Base-by-base conservation (phyloP, 2,329 filamentous ascomycete species). In the Raffaelea albimanens region DNA sequence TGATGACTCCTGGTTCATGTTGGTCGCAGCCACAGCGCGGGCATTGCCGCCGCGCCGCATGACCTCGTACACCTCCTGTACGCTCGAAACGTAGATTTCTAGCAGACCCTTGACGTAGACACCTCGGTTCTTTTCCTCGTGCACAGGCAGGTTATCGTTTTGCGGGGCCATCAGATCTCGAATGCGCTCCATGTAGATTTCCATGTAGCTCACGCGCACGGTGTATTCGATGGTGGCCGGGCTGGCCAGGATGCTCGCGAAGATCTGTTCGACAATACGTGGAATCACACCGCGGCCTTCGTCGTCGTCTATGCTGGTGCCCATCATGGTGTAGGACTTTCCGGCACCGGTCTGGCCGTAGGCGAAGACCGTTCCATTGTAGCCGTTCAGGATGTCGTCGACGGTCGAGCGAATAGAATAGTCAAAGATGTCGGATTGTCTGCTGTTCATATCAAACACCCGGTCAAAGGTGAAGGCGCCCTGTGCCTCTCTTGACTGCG, bases 261-360 rank as follows among this genome's bases (percentile, higher is more conserved):
- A 97, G 63, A 97, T 96, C 70, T 97, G 91, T 68, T 97, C 88
- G 57, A 96, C 85, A 57, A 97, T 97, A 60, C 93, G 85, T 44
- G 93, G 93, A 58, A 96, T 97, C 53, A 98, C 90, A 75, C 93
- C 93, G 64, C 90, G 87, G 55, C 83, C 84, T 31, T 83, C 78
- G 3, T 87, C 82, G 66, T 96, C 87, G 61, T 94, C 88, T 69
- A 98, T 96, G 66, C 91, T 90, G 44, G 85, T 85, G 52, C 87
- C 87, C 88, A 94, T 95, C 93, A 98, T 98, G 46, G 93, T 97
- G 65, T 95, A 97, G 20, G 93, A 97, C 74, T 98, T 98, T 73
- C 93, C 93, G 13, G 91, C 90, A 66, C 93, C 93, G 1, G 93
- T 98, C 74, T 97, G 93, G 56, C 93, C 93, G 65, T 98, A 98